A percentile compares a stretch with the other conserved stretches of the same genome.
phyloP scores from a whole-genome alignment of 768 basidiomycete species.

The Lactifluus hygrophoroides region DNA sequence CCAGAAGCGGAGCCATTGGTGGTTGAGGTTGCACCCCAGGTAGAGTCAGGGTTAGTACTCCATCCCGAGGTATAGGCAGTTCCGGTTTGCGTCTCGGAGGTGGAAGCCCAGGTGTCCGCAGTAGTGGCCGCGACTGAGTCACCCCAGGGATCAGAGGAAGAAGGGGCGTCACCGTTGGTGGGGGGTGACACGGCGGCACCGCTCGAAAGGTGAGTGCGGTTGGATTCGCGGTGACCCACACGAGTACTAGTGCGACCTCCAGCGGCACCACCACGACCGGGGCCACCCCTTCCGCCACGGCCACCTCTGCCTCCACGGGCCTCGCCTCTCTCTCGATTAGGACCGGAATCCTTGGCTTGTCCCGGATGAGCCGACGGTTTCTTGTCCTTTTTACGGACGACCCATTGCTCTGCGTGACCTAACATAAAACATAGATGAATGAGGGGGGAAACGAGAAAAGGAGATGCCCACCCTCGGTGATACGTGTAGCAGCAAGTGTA shows the following conservation, averaged over 20 bases:
- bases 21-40: constrained; percentile 26
- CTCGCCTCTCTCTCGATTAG: constrained; percentile 40
- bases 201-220: constrained; percentile 35
- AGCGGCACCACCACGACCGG: constrained; percentile 32
- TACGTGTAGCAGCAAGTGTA: constrained; percentile 59
- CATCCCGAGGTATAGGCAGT: constrained; percentile 25
- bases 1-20: constrained; percentile 25
- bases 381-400: constrained; percentile 84
- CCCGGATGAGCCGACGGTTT: constrained; percentile 40
- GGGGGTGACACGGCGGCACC: constrained; percentile 3
- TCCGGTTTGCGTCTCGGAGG: constrained; percentile 23
- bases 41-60: constrained; percentile 24
- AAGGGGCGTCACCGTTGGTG: constrained; percentile 14
- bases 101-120: constrained; percentile 19
- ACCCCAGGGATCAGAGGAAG: constrained; percentile 25
- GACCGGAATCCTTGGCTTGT: constrained; percentile 43
- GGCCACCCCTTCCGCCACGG: constrained; percentile 46
- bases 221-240: constrained; percentile 36
- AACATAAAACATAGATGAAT: constrained; percentile 16
- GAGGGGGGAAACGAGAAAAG: constrained; percentile 21
- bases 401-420: constrained; percentile 79
- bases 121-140: constrained; percentile 26
- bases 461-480: constrained; percentile 52
- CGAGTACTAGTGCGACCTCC: constrained; percentile 40
- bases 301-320: constrained; percentile 59